phyloP scores from a whole-genome alignment of 129 eudicot genomes.

The Pseudognaphalium luteoalbum region DNA sequence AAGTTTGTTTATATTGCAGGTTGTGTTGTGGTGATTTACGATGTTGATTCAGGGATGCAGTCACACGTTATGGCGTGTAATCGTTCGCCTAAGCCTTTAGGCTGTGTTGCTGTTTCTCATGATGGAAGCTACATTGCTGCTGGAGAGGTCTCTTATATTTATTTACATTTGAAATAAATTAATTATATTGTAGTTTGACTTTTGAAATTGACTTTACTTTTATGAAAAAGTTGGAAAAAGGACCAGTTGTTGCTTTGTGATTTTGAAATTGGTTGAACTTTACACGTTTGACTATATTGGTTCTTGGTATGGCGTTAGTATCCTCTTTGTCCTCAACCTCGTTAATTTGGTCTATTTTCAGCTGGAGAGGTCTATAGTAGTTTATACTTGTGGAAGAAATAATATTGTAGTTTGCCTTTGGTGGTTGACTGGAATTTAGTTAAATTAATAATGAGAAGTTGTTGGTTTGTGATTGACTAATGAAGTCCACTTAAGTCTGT shows the following conservation, averaged over 20 bases:
- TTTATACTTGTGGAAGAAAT: background rate
- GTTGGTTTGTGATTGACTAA: background rate
- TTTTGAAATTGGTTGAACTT: no score
- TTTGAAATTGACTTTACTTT: no score
- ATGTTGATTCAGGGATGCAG: slow-evolving; percentile 49
- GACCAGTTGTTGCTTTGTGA: no score
- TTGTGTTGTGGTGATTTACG: slow-evolving; percentile 64
- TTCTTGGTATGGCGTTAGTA: no score
- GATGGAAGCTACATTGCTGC: slow-evolving; percentile 65
- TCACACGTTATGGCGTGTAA: slow-evolving; percentile 46
- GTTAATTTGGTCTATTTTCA: no score
- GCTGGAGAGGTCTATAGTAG: no score
- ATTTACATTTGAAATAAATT: background rate
- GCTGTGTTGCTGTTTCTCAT: slow-evolving; percentile 50
- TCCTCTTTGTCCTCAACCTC: no score
- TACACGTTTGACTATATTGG: no score
- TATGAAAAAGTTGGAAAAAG: no score
- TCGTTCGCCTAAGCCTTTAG: slow-evolving; percentile 57
- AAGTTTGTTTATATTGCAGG: slow-evolving; percentile 62
- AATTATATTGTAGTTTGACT: no score
- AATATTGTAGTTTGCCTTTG: slow-evolving; percentile 6
- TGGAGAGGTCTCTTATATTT: slow-evolving; percentile 58
- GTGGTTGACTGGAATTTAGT: slow-evolving; percentile 7
- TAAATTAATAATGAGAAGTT: background rate
- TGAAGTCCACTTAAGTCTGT: slow-evolving; percentile 4